Conservation (phyloP, 192 early-diverging fungal species). For the Phycomyces nitens region DNA sequence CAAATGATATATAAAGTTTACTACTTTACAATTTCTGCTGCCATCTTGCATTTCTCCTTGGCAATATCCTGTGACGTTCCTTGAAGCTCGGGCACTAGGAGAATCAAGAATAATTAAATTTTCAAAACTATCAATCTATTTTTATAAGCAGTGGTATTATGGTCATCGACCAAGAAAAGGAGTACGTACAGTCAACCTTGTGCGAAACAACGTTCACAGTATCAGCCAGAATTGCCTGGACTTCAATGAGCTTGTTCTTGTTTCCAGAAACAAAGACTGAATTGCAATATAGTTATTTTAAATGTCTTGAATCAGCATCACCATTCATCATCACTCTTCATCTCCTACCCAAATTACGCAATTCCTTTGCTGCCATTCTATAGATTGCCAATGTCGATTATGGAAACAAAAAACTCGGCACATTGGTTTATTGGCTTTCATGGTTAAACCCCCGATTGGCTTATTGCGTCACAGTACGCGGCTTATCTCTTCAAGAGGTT, state of each 20-base stretch:
- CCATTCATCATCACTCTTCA: too few relatives aligned
- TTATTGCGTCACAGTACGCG: too few relatives aligned
- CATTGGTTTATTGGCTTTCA: too few relatives aligned
- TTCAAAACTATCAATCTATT: neutral
- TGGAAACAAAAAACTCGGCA: too few relatives aligned
- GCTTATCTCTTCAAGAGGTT: too few relatives aligned
- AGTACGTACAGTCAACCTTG: constrained; percentile 63
- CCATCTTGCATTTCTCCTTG: constrained; percentile 72
- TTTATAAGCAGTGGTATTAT: neutral
- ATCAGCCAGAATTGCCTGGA: constrained; percentile 72
- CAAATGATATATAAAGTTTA: neutral
- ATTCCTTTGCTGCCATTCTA: too few relatives aligned
- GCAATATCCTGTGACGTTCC: constrained; percentile 79
- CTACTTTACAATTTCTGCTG: constrained; percentile 55
- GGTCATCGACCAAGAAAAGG: neutral
- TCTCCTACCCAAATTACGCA: too few relatives aligned
- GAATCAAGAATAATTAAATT: neutral
- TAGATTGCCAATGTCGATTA: too few relatives aligned
- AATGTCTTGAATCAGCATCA: too few relatives aligned
- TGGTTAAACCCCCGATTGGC: too few relatives aligned
- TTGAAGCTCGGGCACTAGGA: constrained; percentile 87
- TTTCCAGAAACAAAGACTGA: constrained; percentile 92
- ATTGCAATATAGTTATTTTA: too few relatives aligned
- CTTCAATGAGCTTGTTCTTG: constrained; percentile 91
- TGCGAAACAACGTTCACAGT: constrained; percentile 63